Evolutionary conservation across 2,329 filamentous ascomycete genomes (phyloP), one percentile per base, ranked within the genome.

Genomic region (Pseudocercospora crystallina): DNA sequence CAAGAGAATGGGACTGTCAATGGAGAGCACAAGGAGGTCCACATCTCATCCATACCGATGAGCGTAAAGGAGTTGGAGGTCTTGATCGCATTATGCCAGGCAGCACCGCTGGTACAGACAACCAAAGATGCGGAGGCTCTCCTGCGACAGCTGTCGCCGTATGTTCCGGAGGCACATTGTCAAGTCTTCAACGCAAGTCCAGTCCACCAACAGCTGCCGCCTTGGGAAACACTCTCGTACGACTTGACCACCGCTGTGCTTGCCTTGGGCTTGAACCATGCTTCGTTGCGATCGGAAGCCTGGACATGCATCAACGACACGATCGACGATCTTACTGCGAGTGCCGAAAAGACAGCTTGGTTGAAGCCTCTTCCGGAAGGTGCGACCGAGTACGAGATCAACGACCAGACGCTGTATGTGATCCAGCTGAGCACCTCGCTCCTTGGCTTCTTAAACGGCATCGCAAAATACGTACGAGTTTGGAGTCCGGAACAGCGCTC

Each of bases 1-100:
- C 39, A 44, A 32, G 20, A 41, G 15, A 35, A 48, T 42, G 36
- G 31, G 7, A n/a, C 29, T 26, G 31, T 14, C 12, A 30, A 51
- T 38, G 48, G 45, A 9, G 39, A 35, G n/a, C 43, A 43, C 30
- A 54, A 54, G 34, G 30, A 41, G 43, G 36, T 34, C 32, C 43
- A 17, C 41, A 53, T 54, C 14, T 61, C 65, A 7, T 60, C 61
- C 15, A 61, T 71, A 9, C 69, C 69, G 2, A 76, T 75, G 69
- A 70, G 85, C 46, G 83, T 91, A 47, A 85, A 89, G 64, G 95
- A 99, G 76, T 86, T 96, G 61, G 92, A 99, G 70, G 88, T 95
- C 46, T 80, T 99, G 20, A 75, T 97, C 20, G 90, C 94, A 37
- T 79, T 99, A 20, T 97, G 92, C 76, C 92, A 91, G 73, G 89